phyloP scores from a whole-genome alignment of 2,329 filamentous ascomycete species.

The Paracoccidioides lutzii region DNA sequence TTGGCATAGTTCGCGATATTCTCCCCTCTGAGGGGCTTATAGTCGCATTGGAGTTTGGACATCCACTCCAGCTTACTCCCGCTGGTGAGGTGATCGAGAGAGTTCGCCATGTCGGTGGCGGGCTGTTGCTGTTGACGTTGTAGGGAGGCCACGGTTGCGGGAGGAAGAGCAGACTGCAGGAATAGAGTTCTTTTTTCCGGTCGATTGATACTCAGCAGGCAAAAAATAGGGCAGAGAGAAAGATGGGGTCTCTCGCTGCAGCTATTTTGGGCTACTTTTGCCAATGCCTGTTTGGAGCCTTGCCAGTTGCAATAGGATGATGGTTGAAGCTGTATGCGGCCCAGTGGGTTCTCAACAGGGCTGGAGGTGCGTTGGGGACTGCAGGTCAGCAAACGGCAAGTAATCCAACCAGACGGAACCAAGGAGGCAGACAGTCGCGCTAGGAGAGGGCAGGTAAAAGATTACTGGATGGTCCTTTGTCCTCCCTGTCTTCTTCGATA shows the following conservation, averaged over 20 bases:
- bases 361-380: constrained; percentile 6
- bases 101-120: constrained; percentile 46
- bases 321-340: neutral
- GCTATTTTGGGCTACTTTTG: neutral
- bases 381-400: neutral
- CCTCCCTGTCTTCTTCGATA: neutral
- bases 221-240: constrained; percentile 6
- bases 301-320: neutral
- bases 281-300: neutral
- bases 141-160: neutral
- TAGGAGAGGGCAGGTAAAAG: constrained; percentile 2
- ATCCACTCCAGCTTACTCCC: constrained; percentile 61
- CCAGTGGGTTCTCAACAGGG: constrained; percentile 1
- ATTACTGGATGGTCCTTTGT: neutral
- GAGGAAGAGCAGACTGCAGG: neutral
- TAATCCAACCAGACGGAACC: neutral
- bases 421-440: neutral
- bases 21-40: constrained; percentile 53
- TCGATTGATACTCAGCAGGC: constrained; percentile 12
- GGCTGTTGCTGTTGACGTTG: constrained; percentile 1
- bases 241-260: neutral
- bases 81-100: constrained; percentile 74
- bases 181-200: neutral
- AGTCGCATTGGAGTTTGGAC: constrained; percentile 76
- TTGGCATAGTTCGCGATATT: constrained; percentile 32